Base-by-base conservation (phyloP, 176 grass and related monocot genomes). In the Canna indica region DNA sequence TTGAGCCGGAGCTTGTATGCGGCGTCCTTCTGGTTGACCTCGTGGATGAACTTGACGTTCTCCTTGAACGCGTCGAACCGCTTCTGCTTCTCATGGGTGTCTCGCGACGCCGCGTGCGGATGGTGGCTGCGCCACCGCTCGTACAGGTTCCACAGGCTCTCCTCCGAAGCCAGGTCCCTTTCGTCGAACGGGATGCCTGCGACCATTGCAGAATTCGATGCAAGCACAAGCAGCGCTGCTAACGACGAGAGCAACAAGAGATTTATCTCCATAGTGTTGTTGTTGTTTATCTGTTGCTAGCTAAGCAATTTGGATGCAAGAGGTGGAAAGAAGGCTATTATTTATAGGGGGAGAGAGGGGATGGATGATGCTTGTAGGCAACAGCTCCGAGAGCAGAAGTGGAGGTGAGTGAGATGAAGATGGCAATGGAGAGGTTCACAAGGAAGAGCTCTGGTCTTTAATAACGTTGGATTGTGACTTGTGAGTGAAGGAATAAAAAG, bases 1-100 rank as follows among this genome's bases (percentile, higher is more conserved):
- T 95, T 90, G 68, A 91, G 81, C 18, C 80, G 77, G 4, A 95
- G 87, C 76, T 95, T 95, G 79, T 95, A 95, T 13, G 91, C 87
- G n/a, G 78, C 85, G 68, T 85, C 87, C 14, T 79, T 33, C 42
- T 45, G 62, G 84, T 95, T 95, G 76, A 80, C 85, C 0, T 90
- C 81, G 78, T 95, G 84, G 76, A 95, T 81, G 79, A 90, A 88
- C 27, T 59, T 75, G 17, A 68, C 91, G 79, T 95, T 95, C 59
- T 83, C 85, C 67, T 75, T 77, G 75, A 95, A 91, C 18, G 86
- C 85, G 72, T 95, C 88, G 87, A 95, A 95, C 68, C 82, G 85
- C 5, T 79, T 81, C 0, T 46, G 34, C 48, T 87, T 88, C 0
- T 95, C 91, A 5, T 16, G 58, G 9, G 86, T 77, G 80, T 95